phyloP scores from a whole-genome alignment of 2,329 filamentous ascomycete species.

The Fusarium keratoplasticum region DNA sequence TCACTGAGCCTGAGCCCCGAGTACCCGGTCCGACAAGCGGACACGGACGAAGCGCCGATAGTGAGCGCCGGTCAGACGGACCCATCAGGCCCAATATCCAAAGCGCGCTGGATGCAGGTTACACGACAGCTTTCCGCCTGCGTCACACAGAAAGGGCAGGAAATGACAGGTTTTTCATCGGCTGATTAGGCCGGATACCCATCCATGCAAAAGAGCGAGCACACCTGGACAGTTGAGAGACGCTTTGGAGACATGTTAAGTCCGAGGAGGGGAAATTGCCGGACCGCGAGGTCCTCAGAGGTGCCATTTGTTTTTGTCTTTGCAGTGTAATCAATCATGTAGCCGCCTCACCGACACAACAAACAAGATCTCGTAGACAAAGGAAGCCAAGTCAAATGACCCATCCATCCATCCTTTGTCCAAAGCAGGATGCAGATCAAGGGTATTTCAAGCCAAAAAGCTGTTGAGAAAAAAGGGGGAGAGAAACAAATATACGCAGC shows the following conservation, averaged over 20 bases:
- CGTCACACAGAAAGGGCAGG: conserved; percentile 6
- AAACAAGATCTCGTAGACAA: conserved; percentile 7
- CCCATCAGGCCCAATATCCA: neutral
- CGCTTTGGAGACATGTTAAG: neutral
- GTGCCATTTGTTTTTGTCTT: conserved; percentile 3
- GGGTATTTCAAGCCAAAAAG: conserved; percentile 21
- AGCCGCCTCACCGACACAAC: neutral
- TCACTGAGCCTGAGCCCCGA: neutral
- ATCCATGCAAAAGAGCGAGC: neutral
- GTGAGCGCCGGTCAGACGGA: conserved; percentile 4
- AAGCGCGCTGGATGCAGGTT: conserved; percentile 20
- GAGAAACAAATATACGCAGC: conserved; percentile 4
- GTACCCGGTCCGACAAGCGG: neutral
- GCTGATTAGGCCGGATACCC: conserved; percentile 10
- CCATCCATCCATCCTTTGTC: conserved; percentile 1
- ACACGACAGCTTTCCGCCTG: conserved; percentile 16
- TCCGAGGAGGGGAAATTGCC: neutral
- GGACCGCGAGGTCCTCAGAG: neutral
- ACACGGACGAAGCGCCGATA: conserved; percentile 1
- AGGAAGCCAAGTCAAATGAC: neutral
- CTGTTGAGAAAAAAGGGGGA: conserved; percentile 11
- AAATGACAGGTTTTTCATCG: conserved; percentile 12
- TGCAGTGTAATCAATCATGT: neutral
- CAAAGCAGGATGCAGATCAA: conserved; percentile 9
- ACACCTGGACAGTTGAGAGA: neutral